A percentile compares a stretch with the other conserved stretches of the same genome.
phyloP scores from a whole-genome alignment of 2,329 filamentous ascomycete genomes.

The Microcyclospora pomicola region DNA sequence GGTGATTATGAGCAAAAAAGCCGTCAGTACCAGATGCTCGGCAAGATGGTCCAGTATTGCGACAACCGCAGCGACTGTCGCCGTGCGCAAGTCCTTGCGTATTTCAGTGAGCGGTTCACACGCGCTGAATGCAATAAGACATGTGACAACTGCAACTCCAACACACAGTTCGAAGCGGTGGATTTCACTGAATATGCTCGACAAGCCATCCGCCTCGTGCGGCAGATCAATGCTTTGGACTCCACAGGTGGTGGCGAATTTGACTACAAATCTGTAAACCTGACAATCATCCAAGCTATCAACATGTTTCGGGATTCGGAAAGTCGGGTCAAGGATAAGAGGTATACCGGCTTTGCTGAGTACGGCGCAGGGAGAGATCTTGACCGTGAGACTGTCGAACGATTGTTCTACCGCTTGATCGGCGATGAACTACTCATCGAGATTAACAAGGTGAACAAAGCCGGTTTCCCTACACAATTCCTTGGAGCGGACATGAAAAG shows the following conservation, averaged over 20 bases:
- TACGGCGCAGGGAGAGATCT: conserved; percentile 57
- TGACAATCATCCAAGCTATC: conserved; percentile 69
- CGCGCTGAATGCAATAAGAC: conserved; percentile 54
- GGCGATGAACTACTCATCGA: conserved; percentile 62
- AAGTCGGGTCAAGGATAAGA: conserved; percentile 40
- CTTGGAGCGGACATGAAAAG: conserved; percentile 37
- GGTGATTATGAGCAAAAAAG: conserved; percentile 67
- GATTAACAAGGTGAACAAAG: conserved; percentile 28
- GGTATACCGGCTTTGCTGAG: conserved; percentile 41
- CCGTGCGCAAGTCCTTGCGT: conserved; percentile 74
- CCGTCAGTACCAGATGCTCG: conserved; percentile 71
- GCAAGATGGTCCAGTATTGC: conserved; percentile 72
- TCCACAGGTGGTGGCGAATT: no score
- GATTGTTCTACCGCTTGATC: conserved; percentile 66
- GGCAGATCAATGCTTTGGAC: conserved; percentile 36
- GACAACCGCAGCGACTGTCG: conserved; percentile 82
- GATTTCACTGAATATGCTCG: conserved; percentile 68
- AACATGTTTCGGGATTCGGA: conserved; percentile 66
- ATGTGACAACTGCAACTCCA: conserved; percentile 83
- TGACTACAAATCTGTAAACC: conserved; percentile 22
- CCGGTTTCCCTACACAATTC: conserved; percentile 62
- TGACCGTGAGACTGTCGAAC: conserved; percentile 63
- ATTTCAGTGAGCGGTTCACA: conserved; percentile 80
- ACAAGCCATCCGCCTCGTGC: conserved; percentile 55
- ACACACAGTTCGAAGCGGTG: conserved; percentile 52